A percentile compares a stretch with the other conserved stretches of the same genome.
These are phyloP conservation scores for Trichoderma atrobrunneum DNA, from an alignment of 2,329 filamentous ascomycete genomes.

Conservation along the genomic window DNA sequence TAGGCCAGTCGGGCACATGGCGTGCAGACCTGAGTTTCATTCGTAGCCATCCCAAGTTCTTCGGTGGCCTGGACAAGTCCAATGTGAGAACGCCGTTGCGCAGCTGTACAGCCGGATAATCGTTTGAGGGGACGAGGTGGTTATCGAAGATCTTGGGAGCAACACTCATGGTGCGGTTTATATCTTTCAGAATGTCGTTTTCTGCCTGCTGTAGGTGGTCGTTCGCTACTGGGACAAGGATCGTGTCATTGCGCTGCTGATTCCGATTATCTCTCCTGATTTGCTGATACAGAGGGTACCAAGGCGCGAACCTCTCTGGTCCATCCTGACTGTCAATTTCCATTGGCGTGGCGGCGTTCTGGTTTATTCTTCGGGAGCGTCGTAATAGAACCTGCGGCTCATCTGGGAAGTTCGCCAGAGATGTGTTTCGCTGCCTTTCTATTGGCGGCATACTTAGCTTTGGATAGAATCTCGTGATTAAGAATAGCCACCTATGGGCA, in stretches of 20 bases:
- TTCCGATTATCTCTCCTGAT: not conserved
- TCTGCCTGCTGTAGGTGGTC: not conserved
- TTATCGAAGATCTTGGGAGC: not conserved
- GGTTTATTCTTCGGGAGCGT: not conserved
- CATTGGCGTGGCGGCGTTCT: not conserved
- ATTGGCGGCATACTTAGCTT: not conserved
- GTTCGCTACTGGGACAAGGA: not conserved
- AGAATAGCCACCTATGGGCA: not conserved
- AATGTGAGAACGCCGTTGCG: not conserved
- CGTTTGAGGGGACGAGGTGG: not conserved
- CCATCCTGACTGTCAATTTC: not conserved
- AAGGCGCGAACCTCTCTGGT: slow-evolving; percentile 10
- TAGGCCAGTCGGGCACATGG: not conserved
- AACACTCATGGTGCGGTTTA: not conserved
- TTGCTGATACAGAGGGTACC: slow-evolving; percentile 1
- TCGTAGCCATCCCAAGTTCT: not conserved
- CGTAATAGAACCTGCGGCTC: not conserved
- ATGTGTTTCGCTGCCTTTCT: not conserved
- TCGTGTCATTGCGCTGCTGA: not conserved
- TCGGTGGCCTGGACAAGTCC: not conserved
- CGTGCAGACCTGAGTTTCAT: not conserved
- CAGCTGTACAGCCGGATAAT: slow-evolving; percentile 7
- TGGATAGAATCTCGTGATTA: not conserved
- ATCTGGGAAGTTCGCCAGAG: too few species aligned
- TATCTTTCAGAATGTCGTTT: not conserved